Conservation (phyloP, 2,329 filamentous ascomycete genomes). For the Penicillium thymicola region DNA sequence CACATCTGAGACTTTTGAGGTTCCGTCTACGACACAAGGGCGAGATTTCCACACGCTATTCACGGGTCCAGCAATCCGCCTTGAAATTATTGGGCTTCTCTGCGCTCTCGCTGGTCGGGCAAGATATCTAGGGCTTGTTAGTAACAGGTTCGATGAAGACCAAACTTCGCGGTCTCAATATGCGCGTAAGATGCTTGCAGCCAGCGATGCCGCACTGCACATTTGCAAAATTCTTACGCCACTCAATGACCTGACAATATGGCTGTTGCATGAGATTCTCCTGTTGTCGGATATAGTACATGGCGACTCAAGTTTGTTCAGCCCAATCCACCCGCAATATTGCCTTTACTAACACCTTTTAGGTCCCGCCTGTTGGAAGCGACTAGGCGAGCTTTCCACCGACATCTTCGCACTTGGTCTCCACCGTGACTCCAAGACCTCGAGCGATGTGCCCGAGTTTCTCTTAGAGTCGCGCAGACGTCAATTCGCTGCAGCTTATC, state of each 20-base stretch:
- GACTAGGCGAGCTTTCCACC: slow-evolving; percentile 27
- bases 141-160: slow-evolving; percentile 10
- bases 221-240: slow-evolving; percentile 39
- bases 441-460: slow-evolving; percentile 18
- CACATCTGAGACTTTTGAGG: slow-evolving; percentile 21
- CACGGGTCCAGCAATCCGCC: slow-evolving; percentile 37
- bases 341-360: neutral
- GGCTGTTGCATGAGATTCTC: slow-evolving; percentile 35
- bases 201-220: slow-evolving; percentile 38
- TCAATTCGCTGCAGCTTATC: slow-evolving; percentile 27
- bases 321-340: neutral
- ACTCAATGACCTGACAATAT: slow-evolving; percentile 38
- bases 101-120: slow-evolving; percentile 38
- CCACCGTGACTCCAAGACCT: slow-evolving; percentile 22
- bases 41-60: slow-evolving; percentile 38
- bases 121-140: slow-evolving; percentile 21
- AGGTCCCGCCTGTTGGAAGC: slow-evolving; percentile 27
- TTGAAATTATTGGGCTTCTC: slow-evolving; percentile 41
- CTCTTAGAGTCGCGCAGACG: slow-evolving; percentile 25
- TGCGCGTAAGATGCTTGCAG: slow-evolving; percentile 26
- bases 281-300: slow-evolving; percentile 36
- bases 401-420: slow-evolving; percentile 28
- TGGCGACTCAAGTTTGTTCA: slow-evolving; percentile 37
- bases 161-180: slow-evolving; percentile 16
- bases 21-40: slow-evolving; percentile 26